A percentile compares a stretch with the other conserved stretches of the same genome.
These are phyloP conservation scores for Stygiomarasmius scandens DNA, from an alignment of 1,284 basidiomycete species.

Conservation along the genomic window DNA sequence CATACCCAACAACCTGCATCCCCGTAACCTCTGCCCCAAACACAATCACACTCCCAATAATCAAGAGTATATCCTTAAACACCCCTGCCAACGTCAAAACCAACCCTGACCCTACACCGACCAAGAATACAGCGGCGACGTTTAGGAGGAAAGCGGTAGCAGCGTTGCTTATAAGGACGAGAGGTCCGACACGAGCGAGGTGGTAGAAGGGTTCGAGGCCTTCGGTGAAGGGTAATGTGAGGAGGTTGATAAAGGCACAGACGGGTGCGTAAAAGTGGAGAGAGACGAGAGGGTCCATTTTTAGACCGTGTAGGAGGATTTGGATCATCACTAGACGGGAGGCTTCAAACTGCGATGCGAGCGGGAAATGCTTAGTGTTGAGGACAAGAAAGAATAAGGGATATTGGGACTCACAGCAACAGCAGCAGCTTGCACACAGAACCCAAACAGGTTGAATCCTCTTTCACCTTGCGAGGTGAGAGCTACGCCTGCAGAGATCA, in stretches of 20 bases:
- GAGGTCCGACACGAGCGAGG: slow-evolving; percentile 71
- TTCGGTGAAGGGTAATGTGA: slow-evolving; percentile 86
- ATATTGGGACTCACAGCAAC: slow-evolving; percentile 57
- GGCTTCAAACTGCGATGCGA: slow-evolving; percentile 76
- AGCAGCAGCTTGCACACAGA: slow-evolving; percentile 83
- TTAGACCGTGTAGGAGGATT: slow-evolving; percentile 91
- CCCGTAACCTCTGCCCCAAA: slow-evolving; percentile 81
- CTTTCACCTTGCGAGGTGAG: slow-evolving; percentile 88
- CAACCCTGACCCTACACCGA: slow-evolving; percentile 85
- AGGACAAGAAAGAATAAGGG: slow-evolving; percentile 8
- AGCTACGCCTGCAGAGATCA: slow-evolving; percentile 92
- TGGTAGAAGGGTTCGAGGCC: slow-evolving; percentile 87
- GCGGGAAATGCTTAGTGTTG: slow-evolving; percentile 1
- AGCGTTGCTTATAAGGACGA: slow-evolving; percentile 85
- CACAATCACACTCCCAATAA: slow-evolving; percentile 85
- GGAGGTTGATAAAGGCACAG: slow-evolving; percentile 88
- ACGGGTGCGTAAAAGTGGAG: slow-evolving; percentile 97
- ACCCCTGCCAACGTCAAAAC: slow-evolving; percentile 95
- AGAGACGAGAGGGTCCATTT: slow-evolving; percentile 96
- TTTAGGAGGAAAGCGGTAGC: slow-evolving; percentile 90
- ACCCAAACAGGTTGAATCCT: slow-evolving; percentile 84
- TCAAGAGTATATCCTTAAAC: slow-evolving; percentile 95
- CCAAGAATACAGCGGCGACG: slow-evolving; percentile 92
- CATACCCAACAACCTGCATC: slow-evolving; percentile 72
- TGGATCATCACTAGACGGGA: slow-evolving; percentile 96